Evolutionary conservation across 306 rosid genomes (phyloP), one percentile per base, ranked within the genome.

Genomic region (Glycine latifolia): DNA sequence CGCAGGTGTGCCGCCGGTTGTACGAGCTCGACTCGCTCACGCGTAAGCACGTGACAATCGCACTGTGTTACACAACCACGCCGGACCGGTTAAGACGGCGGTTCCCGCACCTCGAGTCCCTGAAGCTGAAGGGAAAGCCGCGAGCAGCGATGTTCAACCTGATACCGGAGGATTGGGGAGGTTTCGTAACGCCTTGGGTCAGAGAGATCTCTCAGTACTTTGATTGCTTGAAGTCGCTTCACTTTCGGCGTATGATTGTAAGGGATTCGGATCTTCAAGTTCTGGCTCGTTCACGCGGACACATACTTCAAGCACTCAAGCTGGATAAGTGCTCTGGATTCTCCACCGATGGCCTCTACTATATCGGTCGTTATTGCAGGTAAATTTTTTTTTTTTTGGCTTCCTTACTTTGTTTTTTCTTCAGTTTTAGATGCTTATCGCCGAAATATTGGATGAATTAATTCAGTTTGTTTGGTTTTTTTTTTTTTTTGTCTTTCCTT

Each of bases 151-250:
- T 93, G 98, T 93, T 95, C 85, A 95, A 95, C 83, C 81, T 95
- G 68, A 95, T 95, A 53, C 98, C 97, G 1, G 99, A 95, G 87
- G 90, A 95, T 73, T 95, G 99, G 99, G 99, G 99, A 56, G 99
- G 99, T 0, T 89, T 73, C 16, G 98, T 95, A 0, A 90, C 91
- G 5, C 98, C 98, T 0, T 95, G 99, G 99, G 91, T 95, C 1
- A 69, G 0, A 20, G 98, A 88, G 89, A 93, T 95, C 73, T 85
- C 90, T 0, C 77, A 48, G 14, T 84, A 89, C 73, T 93, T 91
- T 43, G 86, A 86, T 73, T 87, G 97, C 82, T 83, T 95, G 67
- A 95, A 77, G 84, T 84, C 89, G 0, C 87, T 95, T 7, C 99
- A 95, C 77, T 95, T 95, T 62, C 91, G 99, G 8, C 91, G 99